Percentiles rank a stretch among this genome's conserved stretches.
phyloP scores from a whole-genome alignment of 2,329 filamentous ascomycete genomes.

The Claviceps monticola region DNA sequence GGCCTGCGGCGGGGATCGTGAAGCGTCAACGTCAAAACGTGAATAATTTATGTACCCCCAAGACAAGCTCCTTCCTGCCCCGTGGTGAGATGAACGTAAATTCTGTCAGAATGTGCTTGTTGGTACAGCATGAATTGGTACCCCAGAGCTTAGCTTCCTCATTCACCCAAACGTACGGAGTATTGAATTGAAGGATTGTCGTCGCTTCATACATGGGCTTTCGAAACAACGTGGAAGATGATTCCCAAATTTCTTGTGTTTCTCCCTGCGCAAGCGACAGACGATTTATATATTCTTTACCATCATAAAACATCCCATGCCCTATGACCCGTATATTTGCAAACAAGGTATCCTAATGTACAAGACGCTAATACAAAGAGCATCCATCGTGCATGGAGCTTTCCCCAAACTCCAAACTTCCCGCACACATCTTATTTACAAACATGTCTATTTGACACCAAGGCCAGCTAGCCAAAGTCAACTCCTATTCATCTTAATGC shows the following conservation, averaged over 20 bases:
- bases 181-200: no score
- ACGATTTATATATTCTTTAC: neutral
- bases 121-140: no score
- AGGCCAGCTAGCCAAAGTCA: neutral
- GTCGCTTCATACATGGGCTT: no score
- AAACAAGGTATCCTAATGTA: neutral
- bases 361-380: neutral
- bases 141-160: no score
- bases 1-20: no score
- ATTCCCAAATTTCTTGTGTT: neutral
- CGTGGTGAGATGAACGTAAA: no score
- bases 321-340: neutral
- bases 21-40: no score
- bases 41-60: no score
- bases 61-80: no score
- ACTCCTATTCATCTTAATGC: conserved; percentile 43
- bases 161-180: no score
- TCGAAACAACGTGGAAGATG: no score
- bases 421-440: neutral
- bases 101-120: no score
- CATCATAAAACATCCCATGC: conserved; percentile 4
- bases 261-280: neutral
- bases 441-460: neutral
- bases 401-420: neutral
- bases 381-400: neutral